Evolutionary conservation across 768 basidiomycete species (phyloP).

Genomic region (Termitomyces sp.): DNA sequence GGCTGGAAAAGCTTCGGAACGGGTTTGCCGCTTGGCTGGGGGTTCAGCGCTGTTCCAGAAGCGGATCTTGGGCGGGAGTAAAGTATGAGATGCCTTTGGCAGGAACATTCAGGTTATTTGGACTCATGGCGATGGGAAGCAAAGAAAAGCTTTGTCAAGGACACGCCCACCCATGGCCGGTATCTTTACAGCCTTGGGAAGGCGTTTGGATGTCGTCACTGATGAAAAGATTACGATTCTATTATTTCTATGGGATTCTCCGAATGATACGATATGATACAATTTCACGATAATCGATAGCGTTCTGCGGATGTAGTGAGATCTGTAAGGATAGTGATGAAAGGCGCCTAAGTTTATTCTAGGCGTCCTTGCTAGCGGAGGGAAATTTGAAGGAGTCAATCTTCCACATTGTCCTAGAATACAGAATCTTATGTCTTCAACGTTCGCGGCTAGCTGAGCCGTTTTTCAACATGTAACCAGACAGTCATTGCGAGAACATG

Average conservation of each 20-base stretch:
- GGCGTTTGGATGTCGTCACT: neutral
- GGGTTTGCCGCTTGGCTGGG: conserved; percentile 31
- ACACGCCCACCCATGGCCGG: neutral
- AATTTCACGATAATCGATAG: neutral
- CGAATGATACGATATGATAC: neutral
- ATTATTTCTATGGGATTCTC: neutral
- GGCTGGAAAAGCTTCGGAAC: conserved; percentile 44
- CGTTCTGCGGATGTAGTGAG: no score
- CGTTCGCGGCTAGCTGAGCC: no score
- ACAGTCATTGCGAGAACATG: no score
- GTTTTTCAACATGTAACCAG: no score
- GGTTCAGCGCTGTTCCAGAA: conserved; percentile 37
- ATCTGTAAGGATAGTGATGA: no score
- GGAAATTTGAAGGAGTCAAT: no score
- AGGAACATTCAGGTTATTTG: conserved; percentile 12
- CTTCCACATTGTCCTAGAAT: no score
- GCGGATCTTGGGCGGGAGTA: conserved; percentile 38
- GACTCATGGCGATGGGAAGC: conserved; percentile 9
- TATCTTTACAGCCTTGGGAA: neutral
- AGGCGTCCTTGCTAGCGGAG: no score
- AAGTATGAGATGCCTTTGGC: conserved; percentile 26
- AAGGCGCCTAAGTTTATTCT: no score
- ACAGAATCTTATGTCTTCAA: no score
- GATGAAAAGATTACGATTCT: neutral
- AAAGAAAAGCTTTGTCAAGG: neutral